A percentile compares a stretch with the other conserved stretches of the same genome.
Conservation (phyloP, 495 filamentous ascomycete species). For the Podospora conica region DNA sequence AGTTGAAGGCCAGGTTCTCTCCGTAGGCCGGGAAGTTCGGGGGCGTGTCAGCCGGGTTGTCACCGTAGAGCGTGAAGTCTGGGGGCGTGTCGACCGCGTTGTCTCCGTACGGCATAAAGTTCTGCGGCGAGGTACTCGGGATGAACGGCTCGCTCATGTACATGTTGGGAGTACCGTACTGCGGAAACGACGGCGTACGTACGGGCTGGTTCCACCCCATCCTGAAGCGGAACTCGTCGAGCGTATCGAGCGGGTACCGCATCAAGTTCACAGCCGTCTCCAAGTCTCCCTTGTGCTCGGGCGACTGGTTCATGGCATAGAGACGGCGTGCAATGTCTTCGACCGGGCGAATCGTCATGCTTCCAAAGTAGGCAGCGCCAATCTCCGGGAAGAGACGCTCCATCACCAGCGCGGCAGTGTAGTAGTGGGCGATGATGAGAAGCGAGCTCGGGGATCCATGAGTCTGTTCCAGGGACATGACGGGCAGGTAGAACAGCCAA, state of each 20-base stretch:
- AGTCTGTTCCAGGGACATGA: slow-evolving; percentile 55
- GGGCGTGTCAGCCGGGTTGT: slow-evolving; percentile 25
- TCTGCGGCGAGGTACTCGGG: slow-evolving; percentile 26
- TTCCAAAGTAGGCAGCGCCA: slow-evolving; percentile 78
- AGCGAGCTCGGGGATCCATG: slow-evolving; percentile 58
- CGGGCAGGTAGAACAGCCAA: slow-evolving; percentile 95
- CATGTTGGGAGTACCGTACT: slow-evolving; percentile 42
- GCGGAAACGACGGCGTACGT: slow-evolving; percentile 49
- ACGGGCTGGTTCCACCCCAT: slow-evolving; percentile 56
- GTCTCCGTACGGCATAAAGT: slow-evolving; percentile 41
- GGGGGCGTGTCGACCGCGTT: slow-evolving; percentile 15
- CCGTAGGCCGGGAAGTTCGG: slow-evolving; percentile 40
- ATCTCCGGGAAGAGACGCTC: slow-evolving; percentile 89
- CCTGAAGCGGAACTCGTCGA: slow-evolving; percentile 52
- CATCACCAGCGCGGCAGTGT: slow-evolving; percentile 76
- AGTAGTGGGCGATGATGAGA: slow-evolving; percentile 84
- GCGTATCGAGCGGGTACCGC: slow-evolving; percentile 58
- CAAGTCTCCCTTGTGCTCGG: slow-evolving; percentile 37
- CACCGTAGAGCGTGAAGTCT: slow-evolving; percentile 41
- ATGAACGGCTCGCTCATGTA: slow-evolving; percentile 36
- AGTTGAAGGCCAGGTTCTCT: slow-evolving; percentile 48
- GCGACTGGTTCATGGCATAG: slow-evolving; percentile 41
- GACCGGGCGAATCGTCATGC: slow-evolving; percentile 65
- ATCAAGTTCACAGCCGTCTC: slow-evolving; percentile 51
- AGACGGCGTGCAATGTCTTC: slow-evolving; percentile 70